phyloP scores from a whole-genome alignment of 495 filamentous ascomycete genomes.

The Mycothermus thermophilus region DNA sequence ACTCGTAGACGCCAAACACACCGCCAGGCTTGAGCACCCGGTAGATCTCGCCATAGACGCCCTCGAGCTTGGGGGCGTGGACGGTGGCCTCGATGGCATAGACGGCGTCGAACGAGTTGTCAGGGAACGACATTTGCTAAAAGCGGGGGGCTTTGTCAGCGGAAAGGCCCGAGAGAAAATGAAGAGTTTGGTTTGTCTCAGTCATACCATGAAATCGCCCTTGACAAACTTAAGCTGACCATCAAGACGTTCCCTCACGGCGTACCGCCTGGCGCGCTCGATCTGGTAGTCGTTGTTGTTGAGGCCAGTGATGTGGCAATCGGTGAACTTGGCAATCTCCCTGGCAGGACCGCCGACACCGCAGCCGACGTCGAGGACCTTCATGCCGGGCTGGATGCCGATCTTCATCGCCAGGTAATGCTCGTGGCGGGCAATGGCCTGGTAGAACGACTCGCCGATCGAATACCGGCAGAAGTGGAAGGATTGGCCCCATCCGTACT shows the following conservation, averaged over 20 bases:
- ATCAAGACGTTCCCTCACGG: slow-evolving; percentile 63
- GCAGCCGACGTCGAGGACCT: slow-evolving; percentile 91
- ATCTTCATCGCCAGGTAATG: slow-evolving; percentile 93
- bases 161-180: too few species aligned
- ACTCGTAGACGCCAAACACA: slow-evolving; percentile 95
- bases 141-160: too few species aligned
- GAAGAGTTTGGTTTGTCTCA: background rate
- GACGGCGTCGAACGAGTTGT: slow-evolving; percentile 85
- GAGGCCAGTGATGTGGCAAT: slow-evolving; percentile 74
- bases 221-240: slow-evolving; percentile 80
- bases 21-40: slow-evolving; percentile 94
- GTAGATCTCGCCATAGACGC: slow-evolving; percentile 88
- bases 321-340: slow-evolving; percentile 93
- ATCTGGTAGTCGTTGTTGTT: slow-evolving; percentile 99
- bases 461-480: slow-evolving; percentile 99
- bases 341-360: slow-evolving; percentile 95
- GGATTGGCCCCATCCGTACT: slow-evolving; percentile 87
- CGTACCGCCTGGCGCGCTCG: slow-evolving; percentile 78
- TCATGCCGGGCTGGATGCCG: slow-evolving; percentile 73
- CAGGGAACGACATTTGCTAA: slow-evolving; percentile 93
- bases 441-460: slow-evolving; percentile 72
- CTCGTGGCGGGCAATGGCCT: slow-evolving; percentile 93
- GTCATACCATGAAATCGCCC: slow-evolving; percentile 86
- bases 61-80: slow-evolving; percentile 87
- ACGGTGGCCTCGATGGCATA: slow-evolving; percentile 98